Conservation (phyloP, 1,284 basidiomycete genomes). For the Trametes sp. region DNA sequence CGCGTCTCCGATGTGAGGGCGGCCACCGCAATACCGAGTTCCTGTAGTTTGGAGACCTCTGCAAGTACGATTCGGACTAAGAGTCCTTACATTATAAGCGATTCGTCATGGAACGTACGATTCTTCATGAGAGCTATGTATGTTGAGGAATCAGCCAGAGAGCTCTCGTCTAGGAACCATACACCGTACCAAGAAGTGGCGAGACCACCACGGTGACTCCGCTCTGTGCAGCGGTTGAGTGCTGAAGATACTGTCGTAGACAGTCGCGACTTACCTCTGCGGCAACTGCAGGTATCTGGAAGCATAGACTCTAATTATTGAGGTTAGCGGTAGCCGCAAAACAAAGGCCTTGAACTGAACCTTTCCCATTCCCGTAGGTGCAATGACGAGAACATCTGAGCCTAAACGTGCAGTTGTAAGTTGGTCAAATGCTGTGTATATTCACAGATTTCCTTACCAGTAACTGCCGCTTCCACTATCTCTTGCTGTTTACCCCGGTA, state of each 20-base stretch:
- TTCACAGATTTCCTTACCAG: slow-evolving; percentile 53
- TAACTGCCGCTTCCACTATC: slow-evolving; percentile 73
- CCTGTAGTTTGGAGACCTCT: slow-evolving; percentile 74
- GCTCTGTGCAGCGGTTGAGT: slow-evolving; percentile 37
- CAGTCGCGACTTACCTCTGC: slow-evolving; percentile 60
- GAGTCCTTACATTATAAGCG: too few relatives aligned
- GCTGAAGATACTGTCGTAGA: neutral
- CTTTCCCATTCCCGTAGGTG: slow-evolving; percentile 92
- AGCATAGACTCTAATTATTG: slow-evolving; percentile 74
- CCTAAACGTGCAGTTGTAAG: slow-evolving; percentile 50
- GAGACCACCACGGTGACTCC: slow-evolving; percentile 85
- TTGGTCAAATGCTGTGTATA: too few relatives aligned
- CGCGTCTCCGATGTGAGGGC: slow-evolving; percentile 75
- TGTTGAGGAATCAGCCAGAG: neutral
- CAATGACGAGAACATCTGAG: slow-evolving; percentile 80
- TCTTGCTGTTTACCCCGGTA: slow-evolving; percentile 83
- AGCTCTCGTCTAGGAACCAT: neutral
- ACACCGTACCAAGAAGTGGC: slow-evolving; percentile 71
- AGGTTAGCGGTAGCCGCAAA: slow-evolving; percentile 4
- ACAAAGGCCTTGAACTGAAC: slow-evolving; percentile 46
- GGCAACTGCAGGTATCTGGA: slow-evolving; percentile 84
- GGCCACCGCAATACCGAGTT: slow-evolving; percentile 63
- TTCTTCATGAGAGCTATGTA: slow-evolving; percentile 84
- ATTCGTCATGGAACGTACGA: slow-evolving; percentile 53
- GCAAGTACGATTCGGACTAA: slow-evolving; percentile 4